phyloP scores from a whole-genome alignment of 2,329 filamentous ascomycete species.

The Verticillium nonalfalfae region DNA sequence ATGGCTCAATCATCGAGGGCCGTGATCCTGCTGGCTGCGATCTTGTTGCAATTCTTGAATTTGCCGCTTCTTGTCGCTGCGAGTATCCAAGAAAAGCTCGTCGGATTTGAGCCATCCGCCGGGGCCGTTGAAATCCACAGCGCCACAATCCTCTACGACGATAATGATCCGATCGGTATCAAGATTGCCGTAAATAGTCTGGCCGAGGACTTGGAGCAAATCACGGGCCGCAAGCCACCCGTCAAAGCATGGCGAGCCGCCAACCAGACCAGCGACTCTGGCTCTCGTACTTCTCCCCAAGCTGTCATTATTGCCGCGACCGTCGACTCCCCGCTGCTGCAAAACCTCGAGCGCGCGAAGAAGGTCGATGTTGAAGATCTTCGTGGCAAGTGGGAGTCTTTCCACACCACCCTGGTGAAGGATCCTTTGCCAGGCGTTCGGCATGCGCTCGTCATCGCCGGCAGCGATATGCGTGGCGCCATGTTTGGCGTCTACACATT shows the following conservation, averaged over 20 bases:
- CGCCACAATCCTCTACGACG: not conserved
- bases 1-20: not conserved
- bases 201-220: slow-evolving; percentile 3
- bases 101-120: not conserved
- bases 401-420: slow-evolving; percentile 38
- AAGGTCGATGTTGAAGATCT: slow-evolving; percentile 16
- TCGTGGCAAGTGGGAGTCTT: slow-evolving; percentile 49
- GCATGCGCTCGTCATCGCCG: slow-evolving; percentile 48
- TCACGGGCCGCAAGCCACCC: slow-evolving; percentile 5
- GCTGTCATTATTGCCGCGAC: slow-evolving; percentile 5
- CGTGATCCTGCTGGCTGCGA: not conserved
- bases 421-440: slow-evolving; percentile 33
- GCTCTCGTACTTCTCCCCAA: not conserved
- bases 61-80: not conserved
- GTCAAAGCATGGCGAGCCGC: not conserved
- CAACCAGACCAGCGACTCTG: not conserved
- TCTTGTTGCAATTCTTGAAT: not conserved
- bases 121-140: slow-evolving; percentile 3
- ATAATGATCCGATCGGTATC: slow-evolving; percentile 3
- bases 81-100: not conserved
- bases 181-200: slow-evolving; percentile 3
- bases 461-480: slow-evolving; percentile 51
- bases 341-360: slow-evolving; percentile 7
- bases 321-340: slow-evolving; percentile 13
- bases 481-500: slow-evolving; percentile 56